Evolutionary conservation across 1,139 yeast species (phyloP), one percentile per base, ranked within the genome.

Genomic region (Zygosaccharomyces pseudobailii): DNA sequence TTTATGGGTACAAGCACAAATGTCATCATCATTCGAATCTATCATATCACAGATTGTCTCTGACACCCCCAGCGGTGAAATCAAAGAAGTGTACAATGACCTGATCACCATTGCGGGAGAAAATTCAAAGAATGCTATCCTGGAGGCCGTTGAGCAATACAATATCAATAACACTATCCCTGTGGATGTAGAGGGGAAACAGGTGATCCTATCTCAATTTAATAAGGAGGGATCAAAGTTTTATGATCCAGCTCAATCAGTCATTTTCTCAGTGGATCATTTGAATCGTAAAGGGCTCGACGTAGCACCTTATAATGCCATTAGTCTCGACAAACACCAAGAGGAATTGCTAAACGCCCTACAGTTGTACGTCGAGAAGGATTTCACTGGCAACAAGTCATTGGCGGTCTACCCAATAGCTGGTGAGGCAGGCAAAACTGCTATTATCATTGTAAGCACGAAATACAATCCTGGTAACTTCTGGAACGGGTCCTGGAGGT

Each of bases 401-500:
- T 63, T 66, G 41, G 78, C 75, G 6, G 73, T 78, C 3, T 74
- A 58, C 32, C 62, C 66, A 19, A 48, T 55, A 5, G 54, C 56
- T 2, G 77, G 79, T 3, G 71, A 72, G 6, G 75, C 70, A 58
- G 79, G 78, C 50, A 68, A 53, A 49, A 65, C 55, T 50, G 76
- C 76, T 13, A 61, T 84, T 23, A 71, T 84, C 8, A 73, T 88
- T 24, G 78, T 85, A 43, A 95, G 95, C 46, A 83, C 82, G 59
- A 83, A 81, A 63, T 74, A 80, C 58, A 88, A 85, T 63, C 81
- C 86, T 42, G 74, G 76, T 43, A 92, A 92, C 70, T 90, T 74
- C 69, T 88, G 92, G 78, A 88, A 89, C 56, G 97, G 97, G 6
- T 80, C 82, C 65, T 90, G 97, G 97, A 77, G 75, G 46, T 81